Conservation (phyloP, 2,329 filamentous ascomycete species). For the Trichoderma gracile region DNA sequence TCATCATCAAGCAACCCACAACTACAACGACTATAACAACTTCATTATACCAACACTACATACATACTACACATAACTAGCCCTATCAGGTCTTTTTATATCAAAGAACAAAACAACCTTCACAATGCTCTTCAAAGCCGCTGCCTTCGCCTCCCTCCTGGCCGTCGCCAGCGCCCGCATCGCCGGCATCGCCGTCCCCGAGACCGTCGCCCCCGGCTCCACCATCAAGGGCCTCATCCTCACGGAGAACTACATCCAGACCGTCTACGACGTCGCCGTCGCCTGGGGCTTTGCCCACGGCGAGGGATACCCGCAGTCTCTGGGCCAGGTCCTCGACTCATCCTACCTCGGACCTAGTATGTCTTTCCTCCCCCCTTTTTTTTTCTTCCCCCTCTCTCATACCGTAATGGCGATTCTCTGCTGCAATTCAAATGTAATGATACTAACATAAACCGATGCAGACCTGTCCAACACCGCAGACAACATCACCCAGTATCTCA, state of each 20-base stretch:
- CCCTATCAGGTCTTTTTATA: too few species aligned
- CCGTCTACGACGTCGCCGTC: conserved; percentile 47
- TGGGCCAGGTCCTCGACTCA: conserved; percentile 37
- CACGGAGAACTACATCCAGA: conserved; percentile 47
- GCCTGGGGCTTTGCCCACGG: conserved; percentile 43
- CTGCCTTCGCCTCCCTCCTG: conserved; percentile 31
- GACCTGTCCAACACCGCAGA: conserved; percentile 34
- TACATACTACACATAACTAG: too few species aligned
- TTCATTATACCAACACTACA: neutral
- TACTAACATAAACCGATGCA: neutral
- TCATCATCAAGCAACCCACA: conserved; percentile 5
- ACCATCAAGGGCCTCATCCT: conserved; percentile 43
- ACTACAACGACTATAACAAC: neutral
- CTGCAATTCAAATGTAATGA: too few species aligned
- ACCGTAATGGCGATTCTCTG: too few species aligned
- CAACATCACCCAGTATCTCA: conserved; percentile 34
- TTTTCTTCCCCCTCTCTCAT: too few species aligned
- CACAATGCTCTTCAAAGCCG: conserved; percentile 32
- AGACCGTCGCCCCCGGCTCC: conserved; percentile 42
- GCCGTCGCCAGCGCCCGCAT: conserved; percentile 43
- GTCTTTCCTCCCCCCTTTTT: conserved; percentile 3
- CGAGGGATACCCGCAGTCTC: conserved; percentile 32
- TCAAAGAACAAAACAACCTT: neutral
- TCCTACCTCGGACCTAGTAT: conserved; percentile 43
- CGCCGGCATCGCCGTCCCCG: conserved; percentile 45